Percentiles rank a stretch among this genome's conserved stretches.
Conservation (phyloP, 805 yeast genomes). For the Saccharomycopsis capsularis region DNA sequence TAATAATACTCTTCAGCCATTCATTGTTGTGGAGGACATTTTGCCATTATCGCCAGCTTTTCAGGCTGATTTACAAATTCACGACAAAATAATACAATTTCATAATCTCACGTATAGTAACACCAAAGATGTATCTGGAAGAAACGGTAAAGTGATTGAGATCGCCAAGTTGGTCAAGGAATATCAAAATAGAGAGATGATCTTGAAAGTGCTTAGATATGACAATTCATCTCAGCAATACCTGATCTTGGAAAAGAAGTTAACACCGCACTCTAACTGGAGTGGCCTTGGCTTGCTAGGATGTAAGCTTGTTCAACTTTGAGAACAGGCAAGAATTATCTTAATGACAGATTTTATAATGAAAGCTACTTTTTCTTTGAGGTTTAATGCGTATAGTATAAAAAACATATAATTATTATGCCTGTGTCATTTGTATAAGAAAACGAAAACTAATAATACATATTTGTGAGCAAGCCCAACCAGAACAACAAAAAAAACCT, state of each 20-base stretch:
- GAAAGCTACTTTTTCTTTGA: no score
- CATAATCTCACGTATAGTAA: conserved; percentile 9
- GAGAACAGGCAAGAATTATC: no score
- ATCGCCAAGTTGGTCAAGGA: conserved; percentile 5
- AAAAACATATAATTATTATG: no score
- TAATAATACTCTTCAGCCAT: conserved; percentile 3
- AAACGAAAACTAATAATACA: not conserved
- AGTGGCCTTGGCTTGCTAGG: conserved; percentile 64
- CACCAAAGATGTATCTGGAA: conserved; percentile 7
- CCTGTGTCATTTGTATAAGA: not conserved
- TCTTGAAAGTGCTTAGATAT: conserved; percentile 30
- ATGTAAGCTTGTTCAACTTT: conserved; percentile 46
- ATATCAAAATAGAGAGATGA: conserved; percentile 13
- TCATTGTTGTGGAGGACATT: conserved; percentile 11
- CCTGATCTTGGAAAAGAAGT: conserved; percentile 24
- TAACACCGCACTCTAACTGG: conserved; percentile 51
- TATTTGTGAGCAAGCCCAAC: no score
- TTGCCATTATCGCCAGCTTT: conserved; percentile 15
- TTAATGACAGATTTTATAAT: no score
- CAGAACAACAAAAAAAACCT: no score
- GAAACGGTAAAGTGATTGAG: conserved; percentile 17
- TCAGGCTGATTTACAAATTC: conserved; percentile 9
- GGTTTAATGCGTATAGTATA: no score
- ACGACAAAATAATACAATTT: conserved; percentile 18
- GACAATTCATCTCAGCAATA: conserved; percentile 19